A percentile compares a stretch with the other conserved stretches of the same genome.
phyloP scores from a whole-genome alignment of 2,329 filamentous ascomycete species.

The Cordyceps tenuipes region DNA sequence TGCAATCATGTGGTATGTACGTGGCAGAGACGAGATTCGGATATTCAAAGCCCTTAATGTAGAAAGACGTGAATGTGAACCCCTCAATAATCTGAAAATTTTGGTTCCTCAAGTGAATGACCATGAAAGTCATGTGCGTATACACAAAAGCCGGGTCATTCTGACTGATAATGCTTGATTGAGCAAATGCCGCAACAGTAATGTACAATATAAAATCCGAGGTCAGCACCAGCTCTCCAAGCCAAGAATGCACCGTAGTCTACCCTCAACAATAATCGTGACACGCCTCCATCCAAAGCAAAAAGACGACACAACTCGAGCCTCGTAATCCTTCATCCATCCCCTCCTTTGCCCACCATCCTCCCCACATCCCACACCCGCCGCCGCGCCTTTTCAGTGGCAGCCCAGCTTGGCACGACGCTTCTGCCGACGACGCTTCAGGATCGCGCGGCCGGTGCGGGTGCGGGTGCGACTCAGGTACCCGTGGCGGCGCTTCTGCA shows the following conservation, averaged over 20 bases:
- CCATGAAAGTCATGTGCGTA: no score
- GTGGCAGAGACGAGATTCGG: no score
- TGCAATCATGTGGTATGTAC: not conserved
- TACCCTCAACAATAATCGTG: not conserved
- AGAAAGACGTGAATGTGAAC: not conserved
- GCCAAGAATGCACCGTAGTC: not conserved
- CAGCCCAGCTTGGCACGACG: conserved; percentile 36
- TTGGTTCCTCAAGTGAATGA: no score
- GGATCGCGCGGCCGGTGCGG: conserved; percentile 43
- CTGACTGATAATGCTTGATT: no score
- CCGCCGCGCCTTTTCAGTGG: no score
- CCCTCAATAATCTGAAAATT: not conserved
- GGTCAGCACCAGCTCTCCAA: not conserved
- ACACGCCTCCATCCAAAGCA: not conserved
- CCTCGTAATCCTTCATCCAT: fast-evolving
- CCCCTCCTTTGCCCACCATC: not conserved
- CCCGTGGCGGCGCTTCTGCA: conserved; percentile 52
- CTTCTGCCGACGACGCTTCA: conserved; percentile 45
- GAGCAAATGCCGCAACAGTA: not conserved
- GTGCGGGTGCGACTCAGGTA: conserved; percentile 45
- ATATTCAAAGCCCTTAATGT: not conserved
- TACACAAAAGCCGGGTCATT: no score
- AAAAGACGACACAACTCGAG: no score
- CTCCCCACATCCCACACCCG: not conserved
- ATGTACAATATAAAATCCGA: not conserved